Conservation (phyloP, 768 basidiomycete genomes). For the Tricholomella constricta region DNA sequence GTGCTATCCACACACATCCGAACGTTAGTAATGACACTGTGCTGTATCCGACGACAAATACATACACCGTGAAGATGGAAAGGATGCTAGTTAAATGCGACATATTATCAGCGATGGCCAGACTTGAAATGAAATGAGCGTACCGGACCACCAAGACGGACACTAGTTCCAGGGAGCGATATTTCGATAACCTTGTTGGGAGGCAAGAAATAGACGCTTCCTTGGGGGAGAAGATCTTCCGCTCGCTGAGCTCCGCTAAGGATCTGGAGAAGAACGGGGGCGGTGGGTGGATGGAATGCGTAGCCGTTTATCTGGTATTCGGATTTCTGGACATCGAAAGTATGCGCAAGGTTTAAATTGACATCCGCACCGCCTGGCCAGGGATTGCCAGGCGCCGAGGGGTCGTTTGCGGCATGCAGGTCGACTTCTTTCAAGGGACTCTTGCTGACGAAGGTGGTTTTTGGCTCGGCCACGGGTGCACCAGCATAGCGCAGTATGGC, state of each 20-base stretch:
- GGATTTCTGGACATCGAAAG: slow-evolving; percentile 11
- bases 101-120: slow-evolving; percentile 20
- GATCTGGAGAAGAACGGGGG: slow-evolving; percentile 52
- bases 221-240: slow-evolving; percentile 36
- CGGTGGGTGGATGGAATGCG: slow-evolving; percentile 36
- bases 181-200: slow-evolving; percentile 46
- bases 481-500: slow-evolving; percentile 55
- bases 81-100: slow-evolving; percentile 40
- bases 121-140: slow-evolving; percentile 14
- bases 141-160: slow-evolving; percentile 33
- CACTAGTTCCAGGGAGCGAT: slow-evolving; percentile 30
- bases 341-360: slow-evolving; percentile 36
- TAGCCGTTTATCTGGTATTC: slow-evolving; percentile 32
- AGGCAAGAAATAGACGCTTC: slow-evolving; percentile 42
- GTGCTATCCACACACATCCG: slow-evolving; percentile 46
- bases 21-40: slow-evolving; percentile 32
- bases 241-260: slow-evolving; percentile 40
- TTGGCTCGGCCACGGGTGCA: slow-evolving; percentile 45
- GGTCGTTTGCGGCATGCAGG: slow-evolving; percentile 37
- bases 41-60: slow-evolving; percentile 1
- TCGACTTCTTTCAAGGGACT: slow-evolving; percentile 38
- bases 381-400: slow-evolving; percentile 30
- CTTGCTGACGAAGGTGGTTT: slow-evolving; percentile 22
- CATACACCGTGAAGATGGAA: slow-evolving; percentile 52
- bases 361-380: slow-evolving; percentile 43